A percentile compares a stretch with the other conserved stretches of the same genome.
phyloP scores from a whole-genome alignment of 805 yeast genomes.

The Yarrowia porcina region DNA sequence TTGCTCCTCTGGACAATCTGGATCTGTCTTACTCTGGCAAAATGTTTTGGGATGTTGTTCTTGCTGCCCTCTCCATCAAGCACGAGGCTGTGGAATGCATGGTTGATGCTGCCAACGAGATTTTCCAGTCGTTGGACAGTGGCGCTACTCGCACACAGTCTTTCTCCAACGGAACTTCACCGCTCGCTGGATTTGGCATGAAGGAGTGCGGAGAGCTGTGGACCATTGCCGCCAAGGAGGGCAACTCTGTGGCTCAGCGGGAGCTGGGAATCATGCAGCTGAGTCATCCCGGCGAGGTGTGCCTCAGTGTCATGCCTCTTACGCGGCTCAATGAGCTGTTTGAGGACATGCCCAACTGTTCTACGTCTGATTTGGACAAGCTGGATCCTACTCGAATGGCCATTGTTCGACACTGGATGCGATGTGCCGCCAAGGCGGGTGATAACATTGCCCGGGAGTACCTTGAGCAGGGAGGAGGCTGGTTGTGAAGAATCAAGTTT shows the following conservation, averaged over 20 bases:
- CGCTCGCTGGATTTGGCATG: slow-evolving; percentile 30
- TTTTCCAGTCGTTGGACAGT: slow-evolving; percentile 31
- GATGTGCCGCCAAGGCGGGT: slow-evolving; percentile 32
- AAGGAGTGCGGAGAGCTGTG: slow-evolving; percentile 35
- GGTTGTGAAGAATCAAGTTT: background rate
- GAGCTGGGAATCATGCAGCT: slow-evolving; percentile 35
- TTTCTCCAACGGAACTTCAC: background rate
- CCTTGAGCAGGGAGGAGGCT: slow-evolving; percentile 29
- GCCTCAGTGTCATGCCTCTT: slow-evolving; percentile 32
- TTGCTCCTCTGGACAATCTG: slow-evolving; percentile 35
- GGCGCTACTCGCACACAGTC: background rate
- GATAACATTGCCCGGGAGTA: slow-evolving; percentile 36
- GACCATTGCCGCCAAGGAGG: slow-evolving; percentile 36
- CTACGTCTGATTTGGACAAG: slow-evolving; percentile 32
- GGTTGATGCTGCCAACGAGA: slow-evolving; percentile 32
- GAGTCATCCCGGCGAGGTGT: slow-evolving; percentile 35
- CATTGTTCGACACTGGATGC: slow-evolving; percentile 35
- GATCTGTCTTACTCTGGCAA: slow-evolving; percentile 36
- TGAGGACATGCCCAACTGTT: slow-evolving; percentile 24
- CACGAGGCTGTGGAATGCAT: slow-evolving; percentile 32
- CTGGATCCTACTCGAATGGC: slow-evolving; percentile 36
- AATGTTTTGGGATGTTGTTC: slow-evolving; percentile 41
- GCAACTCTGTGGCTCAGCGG: slow-evolving; percentile 33
- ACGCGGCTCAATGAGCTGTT: slow-evolving; percentile 32
- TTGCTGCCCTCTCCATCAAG: slow-evolving; percentile 37